Conservation (phyloP, 805 yeast genomes). For the Metschnikowia similis region DNA sequence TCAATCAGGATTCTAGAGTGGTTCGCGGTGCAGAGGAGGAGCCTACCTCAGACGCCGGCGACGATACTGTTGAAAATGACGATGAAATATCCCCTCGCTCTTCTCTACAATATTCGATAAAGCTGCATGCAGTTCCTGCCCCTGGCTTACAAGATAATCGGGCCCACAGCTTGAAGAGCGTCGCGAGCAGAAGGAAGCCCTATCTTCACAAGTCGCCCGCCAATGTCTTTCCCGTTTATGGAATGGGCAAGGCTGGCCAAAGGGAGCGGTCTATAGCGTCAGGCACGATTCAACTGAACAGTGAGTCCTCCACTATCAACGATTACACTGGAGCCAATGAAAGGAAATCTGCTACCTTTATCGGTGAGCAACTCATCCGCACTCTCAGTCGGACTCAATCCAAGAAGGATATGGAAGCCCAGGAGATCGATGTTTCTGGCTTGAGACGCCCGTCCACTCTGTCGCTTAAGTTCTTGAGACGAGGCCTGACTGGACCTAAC, state of each 20-base stretch:
- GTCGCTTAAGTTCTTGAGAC: neutral
- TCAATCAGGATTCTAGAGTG: conserved; percentile 74
- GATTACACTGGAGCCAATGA: neutral
- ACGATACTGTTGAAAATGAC: conserved; percentile 8
- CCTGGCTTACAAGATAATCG: neutral
- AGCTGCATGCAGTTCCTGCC: neutral
- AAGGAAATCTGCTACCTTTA: conserved; percentile 10
- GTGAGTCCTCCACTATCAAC: neutral
- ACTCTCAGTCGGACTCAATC: conserved; percentile 12
- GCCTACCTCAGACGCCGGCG: conserved; percentile 5
- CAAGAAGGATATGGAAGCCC: conserved; percentile 10
- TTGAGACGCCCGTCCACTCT: conserved; percentile 1
- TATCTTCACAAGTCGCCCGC: conserved; percentile 48
- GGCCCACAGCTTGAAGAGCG: conserved; percentile 1
- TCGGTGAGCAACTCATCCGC: conserved; percentile 12
- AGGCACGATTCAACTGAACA: conserved; percentile 10
- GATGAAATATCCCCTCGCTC: neutral
- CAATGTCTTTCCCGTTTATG: conserved; percentile 76
- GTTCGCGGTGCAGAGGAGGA: conserved; percentile 37
- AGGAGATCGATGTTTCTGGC: neutral
- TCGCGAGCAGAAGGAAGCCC: neutral
- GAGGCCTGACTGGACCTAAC: neutral
- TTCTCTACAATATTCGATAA: conserved; percentile 3
- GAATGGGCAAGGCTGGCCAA: conserved; percentile 64
- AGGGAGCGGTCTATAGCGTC: conserved; percentile 57